phyloP scores from a whole-genome alignment of 1,284 basidiomycete species.

The Apiotrichum gamsii region DNA sequence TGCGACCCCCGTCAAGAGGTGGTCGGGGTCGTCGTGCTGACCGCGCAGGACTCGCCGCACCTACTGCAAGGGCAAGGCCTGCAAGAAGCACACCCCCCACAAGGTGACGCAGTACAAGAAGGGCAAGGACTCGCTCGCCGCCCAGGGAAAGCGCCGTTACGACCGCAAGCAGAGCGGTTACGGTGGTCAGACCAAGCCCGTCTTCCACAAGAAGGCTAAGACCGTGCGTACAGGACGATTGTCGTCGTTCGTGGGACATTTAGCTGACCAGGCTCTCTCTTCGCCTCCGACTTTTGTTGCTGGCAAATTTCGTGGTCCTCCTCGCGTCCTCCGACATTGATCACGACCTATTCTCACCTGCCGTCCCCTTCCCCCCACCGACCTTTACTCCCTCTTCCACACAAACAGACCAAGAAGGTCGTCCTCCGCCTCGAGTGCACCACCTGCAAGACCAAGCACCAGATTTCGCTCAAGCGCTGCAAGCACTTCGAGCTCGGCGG shows the following conservation, averaged over 20 bases:
- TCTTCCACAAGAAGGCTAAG: slow-evolving; percentile 78
- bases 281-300: no score
- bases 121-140: slow-evolving; percentile 92
- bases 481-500: slow-evolving; percentile 99
- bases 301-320: no score
- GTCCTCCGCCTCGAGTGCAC: slow-evolving; percentile 97
- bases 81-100: slow-evolving; percentile 99
- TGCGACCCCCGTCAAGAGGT: no score
- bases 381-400: neutral
- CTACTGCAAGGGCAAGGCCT: slow-evolving; percentile 95
- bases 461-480: slow-evolving; percentile 93
- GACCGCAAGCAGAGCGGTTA: slow-evolving; percentile 98
- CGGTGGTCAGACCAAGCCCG: slow-evolving; percentile 99
- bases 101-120: slow-evolving; percentile 98
- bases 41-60: slow-evolving; percentile 45
- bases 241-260: neutral
- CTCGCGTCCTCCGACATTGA: no score
- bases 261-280: neutral
- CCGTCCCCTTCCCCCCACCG: neutral
- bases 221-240: slow-evolving; percentile 39
- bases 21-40: no score
- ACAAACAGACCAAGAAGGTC: slow-evolving; percentile 85
- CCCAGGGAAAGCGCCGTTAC: slow-evolving; percentile 99
- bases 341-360: no score
- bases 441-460: slow-evolving; percentile 98